Evolutionary conservation across 2,329 filamentous ascomycete species (phyloP).

Genomic region (Emergomyces pasteurianus): DNA sequence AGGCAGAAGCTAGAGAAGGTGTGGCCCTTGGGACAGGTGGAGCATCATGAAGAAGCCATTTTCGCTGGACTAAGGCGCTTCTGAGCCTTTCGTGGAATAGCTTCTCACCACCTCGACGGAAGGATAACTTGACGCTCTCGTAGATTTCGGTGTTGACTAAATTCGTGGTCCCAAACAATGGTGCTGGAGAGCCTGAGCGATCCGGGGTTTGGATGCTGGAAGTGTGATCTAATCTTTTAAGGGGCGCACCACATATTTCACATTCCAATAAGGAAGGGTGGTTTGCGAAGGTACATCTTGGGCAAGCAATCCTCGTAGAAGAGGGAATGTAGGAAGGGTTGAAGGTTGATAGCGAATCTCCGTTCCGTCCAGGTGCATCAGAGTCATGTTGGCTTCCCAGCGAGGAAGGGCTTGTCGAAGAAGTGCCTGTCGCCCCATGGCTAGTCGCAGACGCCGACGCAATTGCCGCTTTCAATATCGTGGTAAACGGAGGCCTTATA

Average conservation of each 20-base stretch:
- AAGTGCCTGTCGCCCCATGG: slow-evolving; percentile 17
- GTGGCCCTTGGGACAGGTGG: slow-evolving; percentile 65
- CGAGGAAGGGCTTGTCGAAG: background rate
- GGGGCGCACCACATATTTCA: slow-evolving; percentile 77
- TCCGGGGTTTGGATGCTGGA: slow-evolving; percentile 8
- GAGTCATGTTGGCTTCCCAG: background rate
- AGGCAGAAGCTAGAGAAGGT: slow-evolving; percentile 20
- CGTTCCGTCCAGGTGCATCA: background rate
- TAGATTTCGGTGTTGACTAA: slow-evolving; percentile 46
- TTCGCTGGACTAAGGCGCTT: slow-evolving; percentile 75
- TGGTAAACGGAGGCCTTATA: slow-evolving; percentile 75
- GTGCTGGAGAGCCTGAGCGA: slow-evolving; percentile 67
- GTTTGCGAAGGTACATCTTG: slow-evolving; percentile 86
- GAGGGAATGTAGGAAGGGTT: background rate
- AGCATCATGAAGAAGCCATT: slow-evolving; percentile 86
- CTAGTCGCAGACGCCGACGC: slow-evolving; percentile 57
- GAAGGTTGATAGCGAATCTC: background rate
- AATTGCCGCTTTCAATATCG: slow-evolving; percentile 78
- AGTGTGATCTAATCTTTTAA: slow-evolving; percentile 45
- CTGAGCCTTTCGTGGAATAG: slow-evolving; percentile 85
- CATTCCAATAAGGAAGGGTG: slow-evolving; percentile 76
- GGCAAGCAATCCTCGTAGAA: slow-evolving; percentile 40
- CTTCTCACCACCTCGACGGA: slow-evolving; percentile 77
- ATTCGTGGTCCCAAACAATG: slow-evolving; percentile 41
- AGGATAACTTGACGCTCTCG: slow-evolving; percentile 82